Evolutionary conservation across 371 early-diverging fungal genomes (phyloP), one percentile per base, ranked within the genome.

Genomic region (Mucor plumbeus): DNA sequence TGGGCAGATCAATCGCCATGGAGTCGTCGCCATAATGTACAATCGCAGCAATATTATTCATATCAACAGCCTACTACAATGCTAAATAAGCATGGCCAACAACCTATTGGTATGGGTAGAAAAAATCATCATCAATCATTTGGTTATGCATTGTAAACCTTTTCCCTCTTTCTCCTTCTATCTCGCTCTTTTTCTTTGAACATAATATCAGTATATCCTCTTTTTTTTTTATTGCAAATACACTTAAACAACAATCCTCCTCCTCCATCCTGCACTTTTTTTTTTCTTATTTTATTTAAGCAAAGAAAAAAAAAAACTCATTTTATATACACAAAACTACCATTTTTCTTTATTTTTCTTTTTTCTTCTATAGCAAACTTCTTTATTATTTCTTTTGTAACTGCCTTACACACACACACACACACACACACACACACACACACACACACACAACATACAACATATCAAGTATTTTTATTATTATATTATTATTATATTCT

Each of bases 1-100:
- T 79, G 75, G 80, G 64, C 80, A 7, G 70, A 73, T 17, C 78
- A 71, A 62, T 70, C 70, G 19, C 80, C 77, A 26, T 80, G 80
- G 80, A 67, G 70, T 17, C 40, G 40, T 62, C 56, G 19, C 17
- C 50, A 48, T 39, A n/a, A 36, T 35, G 21, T 36, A 10, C 54
- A 34, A 38, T n/a, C 61, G n/a, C 44, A 43, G 47, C 44, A 11
- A 33, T 35, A 31, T 55, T 55, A 55, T 35, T 55, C 55, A 55
- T 55, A 55, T 13, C 47, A 41, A 15, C 40, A 59, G 21, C 43
- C 61, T 33, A 44, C 44, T 17, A n/a, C 35, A 5, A 34, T 34
- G 33, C 39, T 35, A 11, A 44, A 64, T 47, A 41, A 38, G 26
- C 48, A 44, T 58, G 48, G 59, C 34, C 64, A 64, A 44, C 40